Evolutionary conservation across 2,329 filamentous ascomycete species (phyloP), one percentile per base, ranked within the genome.

Genomic region (Lomentospora prolificans): DNA sequence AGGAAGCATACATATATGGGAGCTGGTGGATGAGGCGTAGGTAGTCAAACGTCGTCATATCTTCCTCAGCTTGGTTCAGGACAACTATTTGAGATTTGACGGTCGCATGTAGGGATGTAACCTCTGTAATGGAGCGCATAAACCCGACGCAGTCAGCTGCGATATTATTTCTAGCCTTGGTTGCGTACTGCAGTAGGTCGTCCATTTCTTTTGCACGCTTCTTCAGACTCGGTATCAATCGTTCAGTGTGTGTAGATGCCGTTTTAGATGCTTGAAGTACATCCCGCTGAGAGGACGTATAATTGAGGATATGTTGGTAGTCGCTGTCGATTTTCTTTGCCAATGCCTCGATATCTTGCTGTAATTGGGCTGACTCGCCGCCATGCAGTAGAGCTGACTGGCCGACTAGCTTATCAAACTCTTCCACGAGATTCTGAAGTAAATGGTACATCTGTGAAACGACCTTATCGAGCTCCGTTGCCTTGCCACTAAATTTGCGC

Each of bases 1-100:
- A 87, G 2, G 90, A 91, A 0, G 91, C 91, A 67, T 97, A 99
- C 63, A 95, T 84, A 57, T 87, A 86, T 0, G 94, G 94, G 28
- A 97, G 79, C 60, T 91, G 84, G 46, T 91, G 85, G 33, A 96
- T 85, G 22, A 89, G 76, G 17, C 85, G 84, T 22, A 99, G 76
- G 41, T 89, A 81, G 60, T 95, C 86, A 66, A 96, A 91, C 0
- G 87, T 86, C 30, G 89, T 83, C 65, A 87, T 78, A 50, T 89
- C 87, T 58, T 94, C 87, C 58, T 87, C 81, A 6, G 86, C 82
- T 51, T 89, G 76, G 60, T 86, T 85, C 48, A 96, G 72, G 2
- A 80, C 77, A 56, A 82, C 82, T 58, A 96, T 84, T 60, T 87
- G 86, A 6, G 76, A 73, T 64, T 90, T 90, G 33, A 94, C 77